Base-by-base conservation (phyloP, 768 basidiomycete genomes). In the Leccinum ochraceum region DNA sequence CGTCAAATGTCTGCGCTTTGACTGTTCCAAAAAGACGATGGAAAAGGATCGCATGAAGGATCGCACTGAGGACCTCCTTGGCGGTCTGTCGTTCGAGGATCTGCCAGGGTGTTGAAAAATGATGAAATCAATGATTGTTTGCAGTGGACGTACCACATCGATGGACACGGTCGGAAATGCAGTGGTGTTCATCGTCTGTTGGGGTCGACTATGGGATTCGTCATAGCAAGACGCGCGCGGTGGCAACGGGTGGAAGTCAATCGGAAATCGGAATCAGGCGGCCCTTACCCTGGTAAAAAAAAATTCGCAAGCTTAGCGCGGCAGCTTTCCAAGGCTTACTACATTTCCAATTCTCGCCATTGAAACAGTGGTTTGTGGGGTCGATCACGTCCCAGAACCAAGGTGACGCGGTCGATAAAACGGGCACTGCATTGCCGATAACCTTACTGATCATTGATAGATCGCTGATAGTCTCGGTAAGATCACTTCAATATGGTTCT, bases 21-120 rank as follows among this genome's bases (percentile, higher is more conserved):
- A 94, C 82, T 0, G 84, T 86, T 3, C 92, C 92, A 68, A 94
- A 91, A 20, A 92, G 78, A 8, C 92, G 83, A 69, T 94, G 92
- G 69, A 94, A 94, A 16, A 94, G 77, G 53, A 94, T 88, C 0
- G 90, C 80, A 67, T 94, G 92, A n/a, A 94, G 80, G 56, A 92
- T 78, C 3, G 85, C 91, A 57, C 81, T 82, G 6, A 94, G 81
- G 49, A 88, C 89, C 64, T 93, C 91, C 72, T 86, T 88, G 39
- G 84, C 82, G 17, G 83, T 86, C 54, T 80, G 82, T 26, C 91
- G 83, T 72, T 93, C 92, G 54, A 93, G 78, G 50, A 85, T 79
- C 91, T 92, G 66, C 17, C n/a, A 17, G 3, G 22, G 5, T 11
- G 28, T 32, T 20, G 17, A 1, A n/a, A 20, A 14, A 10, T 6